phyloP scores from a whole-genome alignment of 805 yeast species.

The Komagataella phaffii region DNA sequence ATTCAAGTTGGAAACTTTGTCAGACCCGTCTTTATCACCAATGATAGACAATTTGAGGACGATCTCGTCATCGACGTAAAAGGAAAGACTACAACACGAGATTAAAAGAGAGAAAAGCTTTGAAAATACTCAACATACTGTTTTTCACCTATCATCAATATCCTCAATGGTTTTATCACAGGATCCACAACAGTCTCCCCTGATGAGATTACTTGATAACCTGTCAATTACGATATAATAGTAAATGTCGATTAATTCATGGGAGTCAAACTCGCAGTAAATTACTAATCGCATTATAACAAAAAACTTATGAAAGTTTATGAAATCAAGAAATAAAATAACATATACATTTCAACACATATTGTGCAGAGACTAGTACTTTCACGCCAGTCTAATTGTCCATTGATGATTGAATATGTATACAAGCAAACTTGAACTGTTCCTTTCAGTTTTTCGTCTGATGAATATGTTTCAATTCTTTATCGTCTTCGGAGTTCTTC shows the following conservation, averaged over 20 bases:
- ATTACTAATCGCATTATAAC: background rate
- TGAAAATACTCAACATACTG: too few species aligned
- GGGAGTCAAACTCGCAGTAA: background rate
- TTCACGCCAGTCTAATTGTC: background rate
- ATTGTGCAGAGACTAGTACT: background rate
- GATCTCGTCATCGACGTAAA: background rate
- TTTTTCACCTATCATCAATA: too few species aligned
- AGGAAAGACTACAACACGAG: background rate
- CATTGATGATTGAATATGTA: background rate
- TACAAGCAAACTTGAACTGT: background rate
- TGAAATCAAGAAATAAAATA: background rate
- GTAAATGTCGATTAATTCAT: background rate
- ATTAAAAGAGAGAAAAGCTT: too few species aligned
- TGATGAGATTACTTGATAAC: background rate
- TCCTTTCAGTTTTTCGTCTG: background rate
- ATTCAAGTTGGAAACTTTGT: background rate
- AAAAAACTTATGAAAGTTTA: background rate
- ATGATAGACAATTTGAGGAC: background rate
- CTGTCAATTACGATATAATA: background rate
- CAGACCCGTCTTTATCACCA: background rate
- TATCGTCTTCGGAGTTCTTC: background rate
- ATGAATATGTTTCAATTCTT: too few species aligned
- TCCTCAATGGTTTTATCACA: background rate
- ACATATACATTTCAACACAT: background rate
- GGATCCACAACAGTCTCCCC: background rate